Percentiles rank a stretch among this genome's conserved stretches.
Evolutionary conservation across 345 rosid species (phyloP).

Genomic region (Erodium maritimum): DNA sequence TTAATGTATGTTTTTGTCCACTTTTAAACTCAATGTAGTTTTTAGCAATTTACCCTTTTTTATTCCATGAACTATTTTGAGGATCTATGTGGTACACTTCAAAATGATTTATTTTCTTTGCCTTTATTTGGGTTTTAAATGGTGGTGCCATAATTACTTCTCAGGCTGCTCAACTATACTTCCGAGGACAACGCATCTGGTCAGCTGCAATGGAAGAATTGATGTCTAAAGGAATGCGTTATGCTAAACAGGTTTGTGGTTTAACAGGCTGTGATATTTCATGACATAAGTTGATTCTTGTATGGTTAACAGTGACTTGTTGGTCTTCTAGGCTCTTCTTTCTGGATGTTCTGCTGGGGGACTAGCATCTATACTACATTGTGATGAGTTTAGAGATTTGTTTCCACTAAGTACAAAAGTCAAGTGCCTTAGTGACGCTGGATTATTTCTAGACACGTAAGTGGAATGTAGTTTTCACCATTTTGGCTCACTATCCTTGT

Average conservation of each 20-base stretch:
- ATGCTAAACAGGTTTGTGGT: constrained; percentile 31
- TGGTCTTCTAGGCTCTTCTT: constrained; percentile 37
- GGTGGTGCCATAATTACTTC: not conserved
- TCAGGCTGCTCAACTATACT: constrained; percentile 25
- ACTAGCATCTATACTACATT: constrained; percentile 36
- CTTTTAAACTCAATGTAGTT: too few relatives aligned
- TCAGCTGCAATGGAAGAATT: constrained; percentile 35
- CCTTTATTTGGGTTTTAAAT: not conserved
- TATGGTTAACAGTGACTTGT: not conserved
- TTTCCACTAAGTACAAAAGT: constrained; percentile 31
- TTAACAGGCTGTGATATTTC: not conserved
- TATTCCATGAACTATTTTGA: too few relatives aligned
- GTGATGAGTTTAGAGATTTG: constrained; percentile 37
- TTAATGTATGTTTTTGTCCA: too few relatives aligned
- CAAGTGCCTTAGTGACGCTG: constrained; percentile 53
- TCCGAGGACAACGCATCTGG: constrained; percentile 46
- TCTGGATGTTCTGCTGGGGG: constrained; percentile 56
- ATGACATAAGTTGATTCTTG: not conserved
- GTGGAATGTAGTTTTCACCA: not conserved
- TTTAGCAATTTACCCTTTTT: too few relatives aligned
- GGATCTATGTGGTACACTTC: not conserved
- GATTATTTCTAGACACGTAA: constrained; percentile 47
- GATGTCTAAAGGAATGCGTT: constrained; percentile 38
- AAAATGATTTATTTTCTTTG: not conserved
- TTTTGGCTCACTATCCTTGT: not conserved